A percentile compares a stretch with the other conserved stretches of the same genome.
phyloP scores from a whole-genome alignment of 306 rosid genomes.

The Quercus robur region DNA sequence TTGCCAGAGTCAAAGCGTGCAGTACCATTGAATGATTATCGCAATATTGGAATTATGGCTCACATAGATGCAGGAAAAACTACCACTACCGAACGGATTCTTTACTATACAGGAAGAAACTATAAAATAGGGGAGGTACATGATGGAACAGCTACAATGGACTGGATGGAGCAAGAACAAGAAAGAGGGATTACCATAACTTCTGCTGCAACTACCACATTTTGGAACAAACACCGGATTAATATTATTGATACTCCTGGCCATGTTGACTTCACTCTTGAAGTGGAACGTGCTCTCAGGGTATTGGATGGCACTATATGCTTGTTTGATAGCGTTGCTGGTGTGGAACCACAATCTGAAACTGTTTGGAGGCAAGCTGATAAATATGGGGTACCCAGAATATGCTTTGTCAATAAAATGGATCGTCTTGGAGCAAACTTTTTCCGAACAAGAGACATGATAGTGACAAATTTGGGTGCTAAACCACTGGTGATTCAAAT shows the following conservation, averaged over 20 bases:
- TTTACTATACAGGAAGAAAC: conserved; percentile 88
- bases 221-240: conserved; percentile 89
- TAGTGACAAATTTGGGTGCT: conserved; percentile 88
- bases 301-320: conserved; percentile 98
- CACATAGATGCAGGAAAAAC: conserved; percentile 98
- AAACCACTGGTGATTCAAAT: conserved; percentile 88
- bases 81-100: conserved; percentile 83
- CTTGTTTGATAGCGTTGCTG: conserved; percentile 96
- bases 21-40: conserved; percentile 73
- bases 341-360: conserved; percentile 97
- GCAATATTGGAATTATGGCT: conserved; percentile 97
- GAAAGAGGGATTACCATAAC: conserved; percentile 98
- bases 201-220: conserved; percentile 97
- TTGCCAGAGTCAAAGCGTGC: conserved; percentile 52
- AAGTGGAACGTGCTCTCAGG: conserved; percentile 95
- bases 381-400: conserved; percentile 90
- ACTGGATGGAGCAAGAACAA: conserved; percentile 99
- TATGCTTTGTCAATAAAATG: conserved; percentile 96
- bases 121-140: conserved; percentile 98
- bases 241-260: conserved; percentile 98
- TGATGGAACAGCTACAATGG: conserved; percentile 98
- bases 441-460: conserved; percentile 94
- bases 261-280: conserved; percentile 92
- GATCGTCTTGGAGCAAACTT: conserved; percentile 97
- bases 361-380: conserved; percentile 99